Evolutionary conservation across 148 eudicot species (phyloP).

Genomic region (Salicornia ramosissima): DNA sequence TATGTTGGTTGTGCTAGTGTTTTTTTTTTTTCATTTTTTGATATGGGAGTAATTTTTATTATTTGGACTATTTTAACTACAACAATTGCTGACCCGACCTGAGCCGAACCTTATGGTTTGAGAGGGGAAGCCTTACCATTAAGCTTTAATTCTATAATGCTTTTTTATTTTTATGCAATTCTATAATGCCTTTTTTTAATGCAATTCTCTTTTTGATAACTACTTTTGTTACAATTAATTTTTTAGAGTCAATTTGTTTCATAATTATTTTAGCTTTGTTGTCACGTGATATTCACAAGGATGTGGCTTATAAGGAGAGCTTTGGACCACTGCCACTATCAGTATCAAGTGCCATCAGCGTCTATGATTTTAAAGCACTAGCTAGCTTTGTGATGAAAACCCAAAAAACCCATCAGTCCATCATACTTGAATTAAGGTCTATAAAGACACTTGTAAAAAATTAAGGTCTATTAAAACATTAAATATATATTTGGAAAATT

Average conservation of each 20-base stretch:
- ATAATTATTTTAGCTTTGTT: constrained; percentile 14
- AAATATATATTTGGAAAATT: constrained; percentile 9
- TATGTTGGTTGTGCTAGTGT: no score
- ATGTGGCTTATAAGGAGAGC: constrained; percentile 10
- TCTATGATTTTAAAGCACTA: constrained; percentile 11
- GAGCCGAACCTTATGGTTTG: not conserved
- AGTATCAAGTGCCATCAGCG: constrained; percentile 9
- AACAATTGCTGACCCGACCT: not conserved
- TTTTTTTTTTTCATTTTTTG: no score
- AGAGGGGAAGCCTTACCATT: not conserved
- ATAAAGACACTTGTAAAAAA: not conserved
- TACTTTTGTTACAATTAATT: no score
- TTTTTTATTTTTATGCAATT: not conserved
- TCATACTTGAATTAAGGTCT: constrained; percentile 22
- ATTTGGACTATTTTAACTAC: no score
- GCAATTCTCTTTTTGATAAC: no score
- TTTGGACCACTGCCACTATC: constrained; percentile 27
- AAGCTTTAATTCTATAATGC: not conserved
- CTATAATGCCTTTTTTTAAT: not conserved
- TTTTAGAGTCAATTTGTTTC: no score
- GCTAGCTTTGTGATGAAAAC: constrained; percentile 13
- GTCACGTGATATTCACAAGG: constrained; percentile 34
- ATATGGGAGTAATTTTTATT: no score
- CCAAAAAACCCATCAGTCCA: not conserved
- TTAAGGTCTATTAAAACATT: constrained; percentile 18